Conservation (phyloP, 2,329 filamentous ascomycete species). For the Blumeriella jaapii region DNA sequence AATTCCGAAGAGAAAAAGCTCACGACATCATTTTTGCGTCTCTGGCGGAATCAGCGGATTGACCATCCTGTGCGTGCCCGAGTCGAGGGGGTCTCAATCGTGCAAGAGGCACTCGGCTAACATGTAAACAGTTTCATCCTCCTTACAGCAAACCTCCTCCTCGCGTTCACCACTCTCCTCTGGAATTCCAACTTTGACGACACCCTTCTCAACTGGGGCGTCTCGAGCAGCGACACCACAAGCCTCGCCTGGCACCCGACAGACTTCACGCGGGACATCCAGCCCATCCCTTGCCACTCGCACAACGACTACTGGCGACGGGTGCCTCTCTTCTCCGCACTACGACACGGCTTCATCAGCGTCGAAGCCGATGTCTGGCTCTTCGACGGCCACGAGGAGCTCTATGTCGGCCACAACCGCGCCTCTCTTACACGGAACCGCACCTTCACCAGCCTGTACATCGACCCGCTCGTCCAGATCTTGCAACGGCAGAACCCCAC, state of each 20-base stretch:
- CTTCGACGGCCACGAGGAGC: slow-evolving; percentile 33
- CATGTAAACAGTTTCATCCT: too few relatives aligned
- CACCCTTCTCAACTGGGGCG: slow-evolving; percentile 29
- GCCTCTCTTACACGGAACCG: slow-evolving; percentile 41
- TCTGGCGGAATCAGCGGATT: slow-evolving; percentile 30
- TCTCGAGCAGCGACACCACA: slow-evolving; percentile 29
- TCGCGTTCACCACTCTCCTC: slow-evolving; percentile 26
- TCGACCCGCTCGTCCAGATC: slow-evolving; percentile 50
- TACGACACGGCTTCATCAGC: slow-evolving; percentile 46
- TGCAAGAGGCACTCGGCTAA: too few relatives aligned
- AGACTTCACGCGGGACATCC: slow-evolving; percentile 40
- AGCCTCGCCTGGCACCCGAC: slow-evolving; percentile 36
- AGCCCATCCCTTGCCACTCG: slow-evolving; percentile 49
- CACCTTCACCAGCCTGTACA: slow-evolving; percentile 51
- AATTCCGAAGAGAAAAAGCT: slow-evolving; percentile 8
- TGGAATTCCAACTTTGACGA: slow-evolving; percentile 23
- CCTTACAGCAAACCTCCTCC: slow-evolving; percentile 27
- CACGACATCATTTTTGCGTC: slow-evolving; percentile 25
- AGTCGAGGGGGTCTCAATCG: too few relatives aligned
- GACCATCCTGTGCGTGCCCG: slow-evolving; percentile 30
- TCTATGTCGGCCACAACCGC: slow-evolving; percentile 53
- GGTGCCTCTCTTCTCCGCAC: slow-evolving; percentile 50
- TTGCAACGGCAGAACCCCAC: slow-evolving; percentile 41
- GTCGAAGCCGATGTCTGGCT: slow-evolving; percentile 63
- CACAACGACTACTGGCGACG: slow-evolving; percentile 63